Base-by-base conservation (phyloP, 2,329 filamentous ascomycete species). In the Diaporthe helianthi region DNA sequence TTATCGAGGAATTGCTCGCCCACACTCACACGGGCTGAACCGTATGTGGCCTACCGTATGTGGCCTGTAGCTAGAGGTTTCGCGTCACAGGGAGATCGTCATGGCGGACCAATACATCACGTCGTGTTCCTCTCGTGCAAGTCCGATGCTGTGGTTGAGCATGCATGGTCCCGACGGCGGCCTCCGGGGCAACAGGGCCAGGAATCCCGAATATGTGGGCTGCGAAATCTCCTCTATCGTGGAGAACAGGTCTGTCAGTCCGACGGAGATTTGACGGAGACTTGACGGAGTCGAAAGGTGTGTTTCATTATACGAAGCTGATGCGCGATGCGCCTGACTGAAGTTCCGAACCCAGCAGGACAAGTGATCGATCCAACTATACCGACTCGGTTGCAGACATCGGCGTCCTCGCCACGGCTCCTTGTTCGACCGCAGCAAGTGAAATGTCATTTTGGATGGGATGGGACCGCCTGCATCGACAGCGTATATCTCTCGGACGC, bases 131-230 rank as follows among this genome's bases (percentile, higher is more conserved):
- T 46, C 52, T 44, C 44, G 52, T 49, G 29, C 22, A 33, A n/a
- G 58, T 9, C 58, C 29, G 29, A 44, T 36, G 19, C 41, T 49
- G 52, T 51, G 4, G 22, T 41, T 38, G 52, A 58, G 58, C 52
- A 67, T 67, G 65, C 64, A 51, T 31, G 65, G 31, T 33, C 24
- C 65, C 53, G 52, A 26, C 38, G 54, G 65, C 44, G n/a, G 26
- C 54, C 22, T 31, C 41, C 29, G 41, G 53, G 26, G 54, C 46
- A 44, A 60, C 46, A 53, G 31, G 65, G 22, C 52, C 53, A 58
- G 13, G 26, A 22, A 31, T 46, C 15, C 52, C 22, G 36, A 47
- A 41, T 5, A 55, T 52, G 47, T 19, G n/a, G 64, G 22, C 26
- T 9, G 29, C 26, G 22, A 29, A 36, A 22, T 24, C 44, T 15